Percentiles rank a stretch among this genome's conserved stretches.
Evolutionary conservation across 805 yeast genomes (phyloP).

Genomic region (Ogataea sp.): DNA sequence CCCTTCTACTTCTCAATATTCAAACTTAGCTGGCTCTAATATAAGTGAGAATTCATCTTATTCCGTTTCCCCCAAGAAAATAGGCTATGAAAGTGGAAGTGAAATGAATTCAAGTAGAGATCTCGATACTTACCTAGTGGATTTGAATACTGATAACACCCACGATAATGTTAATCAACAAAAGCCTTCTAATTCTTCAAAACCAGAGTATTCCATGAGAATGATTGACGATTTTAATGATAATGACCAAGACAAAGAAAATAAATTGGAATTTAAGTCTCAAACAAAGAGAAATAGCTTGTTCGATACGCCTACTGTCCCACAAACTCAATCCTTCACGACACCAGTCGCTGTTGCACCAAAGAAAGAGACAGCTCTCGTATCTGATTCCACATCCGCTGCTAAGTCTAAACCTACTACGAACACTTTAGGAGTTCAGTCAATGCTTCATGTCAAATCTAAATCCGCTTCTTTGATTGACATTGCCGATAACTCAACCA

Average conservation of each 20-base stretch:
- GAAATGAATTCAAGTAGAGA: slow-evolving; percentile 11
- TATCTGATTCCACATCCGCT: no score
- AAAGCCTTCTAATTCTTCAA: slow-evolving; percentile 4
- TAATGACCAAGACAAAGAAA: no score
- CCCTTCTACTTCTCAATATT: neutral
- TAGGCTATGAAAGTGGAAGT: slow-evolving; percentile 17
- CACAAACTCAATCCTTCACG: no score
- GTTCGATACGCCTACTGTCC: neutral
- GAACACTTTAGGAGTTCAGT: neutral
- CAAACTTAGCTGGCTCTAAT: no score
- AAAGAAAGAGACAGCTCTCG: no score
- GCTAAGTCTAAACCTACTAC: no score
- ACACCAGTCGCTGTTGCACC: no score
- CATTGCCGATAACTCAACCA: neutral
- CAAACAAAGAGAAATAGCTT: neutral
- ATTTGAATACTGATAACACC: no score
- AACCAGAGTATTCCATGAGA: neutral
- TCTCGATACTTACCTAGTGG: no score
- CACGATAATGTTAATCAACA: neutral
- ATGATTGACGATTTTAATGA: neutral
- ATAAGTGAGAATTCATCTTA: no score
- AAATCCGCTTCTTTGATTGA: neutral
- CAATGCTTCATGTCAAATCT: neutral
- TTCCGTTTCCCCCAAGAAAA: slow-evolving; percentile 10
- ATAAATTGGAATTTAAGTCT: no score